Base-by-base conservation (phyloP, 1,284 basidiomycete genomes). In the Mycena sp. region DNA sequence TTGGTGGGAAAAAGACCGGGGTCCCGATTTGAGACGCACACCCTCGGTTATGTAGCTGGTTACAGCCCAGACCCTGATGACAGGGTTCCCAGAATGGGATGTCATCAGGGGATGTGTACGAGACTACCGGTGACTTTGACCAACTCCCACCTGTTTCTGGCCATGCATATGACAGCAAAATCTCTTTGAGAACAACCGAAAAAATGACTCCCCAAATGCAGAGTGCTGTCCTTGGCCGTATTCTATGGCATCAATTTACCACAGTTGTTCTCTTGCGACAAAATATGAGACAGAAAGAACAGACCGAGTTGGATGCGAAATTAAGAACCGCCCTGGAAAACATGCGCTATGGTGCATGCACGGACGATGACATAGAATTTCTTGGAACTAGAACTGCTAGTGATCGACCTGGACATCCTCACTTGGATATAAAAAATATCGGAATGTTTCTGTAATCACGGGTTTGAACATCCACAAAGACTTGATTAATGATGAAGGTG, bases 361-460 rank as follows among this genome's bases (percentile, higher is more conserved):
- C 57, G 1, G 6, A 29, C n/a, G 46, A 25, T 25, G 67, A 69
- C 43, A 19, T 69, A 26, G 26, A 11, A 1, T 69, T 59, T 26
- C 30, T 69, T 3, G 17, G 48, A 29, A 50, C 56, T 25, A 30
- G 43, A 14, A 23, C 55, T 4, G 28, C 50, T 28, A 28, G 48
- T 17, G 44, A 7, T 7, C 9, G 32, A 9, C 32, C 32, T 14
- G 32, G 32, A 14, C 32, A 14, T 14, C 32, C 7, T 5, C 19
- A 38, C 21, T 41, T 68, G 28, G 28, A 23, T 16, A 25, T 37
- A n/a, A 17, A 11, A 0, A 46, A 4, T 69, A 59, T 37, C 23
- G 43, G 19, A 40, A 65, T 68, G 61, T 63, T n/a, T 60, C 67
- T 43, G 62, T 71, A 6, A 71, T 71, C 17, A 68, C 67, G n/a